Conservation (phyloP, 2,329 filamentous ascomycete species). For the Aureobasidium sp. region DNA sequence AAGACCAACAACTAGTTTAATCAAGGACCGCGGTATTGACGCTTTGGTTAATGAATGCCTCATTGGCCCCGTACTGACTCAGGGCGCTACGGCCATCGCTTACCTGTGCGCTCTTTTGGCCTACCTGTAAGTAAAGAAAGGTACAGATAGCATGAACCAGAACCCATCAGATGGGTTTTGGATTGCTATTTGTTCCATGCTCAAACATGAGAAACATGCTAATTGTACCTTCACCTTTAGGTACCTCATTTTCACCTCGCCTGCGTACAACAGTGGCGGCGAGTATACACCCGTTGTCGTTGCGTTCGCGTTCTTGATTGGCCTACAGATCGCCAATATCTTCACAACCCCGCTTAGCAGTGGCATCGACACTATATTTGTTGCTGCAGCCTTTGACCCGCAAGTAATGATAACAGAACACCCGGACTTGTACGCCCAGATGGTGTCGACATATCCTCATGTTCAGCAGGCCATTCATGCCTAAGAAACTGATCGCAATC, state of each 20-base stretch:
- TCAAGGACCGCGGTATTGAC: constrained; percentile 85
- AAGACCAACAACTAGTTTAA: constrained; percentile 47
- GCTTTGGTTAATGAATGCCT: constrained; percentile 84
- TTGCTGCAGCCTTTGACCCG: constrained; percentile 59
- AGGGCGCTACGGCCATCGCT: constrained; percentile 70
- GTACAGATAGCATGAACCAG: too few species aligned
- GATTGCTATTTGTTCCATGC: too few species aligned
- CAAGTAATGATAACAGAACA: constrained; percentile 65
- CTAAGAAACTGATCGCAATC: constrained; percentile 12
- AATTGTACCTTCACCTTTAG: too few species aligned
- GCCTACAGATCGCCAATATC: constrained; percentile 79
- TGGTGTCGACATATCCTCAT: constrained; percentile 75
- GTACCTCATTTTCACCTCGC: constrained; percentile 73
- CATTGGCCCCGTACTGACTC: constrained; percentile 43
- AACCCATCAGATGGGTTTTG: too few species aligned
- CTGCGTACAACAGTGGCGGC: constrained; percentile 61
- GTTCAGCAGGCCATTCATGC: constrained; percentile 48
- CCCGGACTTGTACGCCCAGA: constrained; percentile 67
- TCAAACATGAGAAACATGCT: too few species aligned
- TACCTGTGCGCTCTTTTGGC: constrained; percentile 74
- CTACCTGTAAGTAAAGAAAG: too few species aligned
- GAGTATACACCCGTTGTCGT: constrained; percentile 69
- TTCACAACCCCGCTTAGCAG: constrained; percentile 82
- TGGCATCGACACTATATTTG: constrained; percentile 88
- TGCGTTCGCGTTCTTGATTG: constrained; percentile 81